phyloP scores from a whole-genome alignment of 805 yeast genomes.

The Dipodascus geniculatus region DNA sequence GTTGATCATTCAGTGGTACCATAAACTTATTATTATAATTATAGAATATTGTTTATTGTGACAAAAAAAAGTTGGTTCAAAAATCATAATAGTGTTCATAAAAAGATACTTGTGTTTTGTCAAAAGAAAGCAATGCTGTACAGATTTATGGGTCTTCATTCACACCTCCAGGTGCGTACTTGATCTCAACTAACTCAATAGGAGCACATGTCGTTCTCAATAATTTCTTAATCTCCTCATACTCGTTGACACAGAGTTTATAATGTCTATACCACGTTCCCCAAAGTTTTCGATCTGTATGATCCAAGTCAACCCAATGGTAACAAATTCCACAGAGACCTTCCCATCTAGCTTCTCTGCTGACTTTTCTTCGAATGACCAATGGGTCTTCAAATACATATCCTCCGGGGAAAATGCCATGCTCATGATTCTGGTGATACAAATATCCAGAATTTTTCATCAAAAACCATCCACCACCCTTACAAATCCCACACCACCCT shows the following conservation, averaged over 20 bases:
- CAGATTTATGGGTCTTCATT: background rate
- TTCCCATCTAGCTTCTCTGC: slow-evolving; percentile 16
- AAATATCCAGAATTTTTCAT: slow-evolving; percentile 18
- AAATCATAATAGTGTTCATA: background rate
- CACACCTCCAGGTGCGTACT: slow-evolving; percentile 4
- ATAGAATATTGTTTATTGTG: no score
- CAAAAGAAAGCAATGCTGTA: background rate
- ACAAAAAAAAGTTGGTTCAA: background rate
- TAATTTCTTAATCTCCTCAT: slow-evolving; percentile 15
- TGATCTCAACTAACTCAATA: slow-evolving; percentile 13
- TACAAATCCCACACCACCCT: slow-evolving; percentile 18
- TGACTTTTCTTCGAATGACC: slow-evolving; percentile 14
- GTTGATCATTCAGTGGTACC: no score
- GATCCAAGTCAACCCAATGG: slow-evolving; percentile 19
- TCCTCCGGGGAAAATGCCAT: slow-evolving; percentile 18
- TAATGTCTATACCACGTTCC: slow-evolving; percentile 20
- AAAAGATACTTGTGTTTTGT: background rate
- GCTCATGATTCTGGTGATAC: slow-evolving; percentile 19
- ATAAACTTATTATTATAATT: no score
- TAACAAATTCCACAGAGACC: slow-evolving; percentile 20
- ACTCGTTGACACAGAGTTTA: slow-evolving; percentile 17
- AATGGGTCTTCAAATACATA: slow-evolving; percentile 17
- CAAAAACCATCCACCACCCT: slow-evolving; percentile 10
- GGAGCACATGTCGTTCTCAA: slow-evolving; percentile 15
- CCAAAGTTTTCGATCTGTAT: slow-evolving; percentile 13